Evolutionary conservation across 2,329 filamentous ascomycete genomes (phyloP), one percentile per base, ranked within the genome.

Genomic region (Aspergillus hiratsukae): DNA sequence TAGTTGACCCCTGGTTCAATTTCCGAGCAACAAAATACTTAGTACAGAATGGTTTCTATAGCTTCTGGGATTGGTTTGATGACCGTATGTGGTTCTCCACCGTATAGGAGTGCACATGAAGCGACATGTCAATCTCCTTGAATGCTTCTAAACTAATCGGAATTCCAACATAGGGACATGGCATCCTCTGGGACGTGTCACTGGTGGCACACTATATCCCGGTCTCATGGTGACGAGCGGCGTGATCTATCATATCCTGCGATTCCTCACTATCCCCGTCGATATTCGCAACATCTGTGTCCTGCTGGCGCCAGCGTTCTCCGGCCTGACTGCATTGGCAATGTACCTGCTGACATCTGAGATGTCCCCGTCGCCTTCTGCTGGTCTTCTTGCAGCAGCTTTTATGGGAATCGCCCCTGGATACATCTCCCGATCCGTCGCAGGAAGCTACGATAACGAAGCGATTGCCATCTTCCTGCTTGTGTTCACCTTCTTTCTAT

Each of bases 1-100:
- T 49, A 99, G 93, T 99, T 79, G 94, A 99, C 78, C 94, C 94
- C 37, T 99, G 94, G 94, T 99, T 99, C 81, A 99, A 99, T 78
- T 99, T 99, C 78, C 85, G 94, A 76, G 94, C 94, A 64, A 97
- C 94, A 55, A 97, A 97, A 78, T 97, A 99, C 72, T 85, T 99
- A 55, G 90, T 99, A 55, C 85, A 93, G 72, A 86, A 99, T 86
- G 94, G 94, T 68, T 97, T 99, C 80, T 95, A 96, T 77, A 91
- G 89, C 76, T 99, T 99, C 75, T 99, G 94, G 94, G 93, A 99
- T 76, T 99, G 94, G 94, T 99, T 99, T 72, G 94, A 99, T 77
- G 94, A 99, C 81, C 87, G 94, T 87, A 81, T 62, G 84, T 73
- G 55, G 29, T 51, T 41, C 58, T 54, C 54, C 51, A 55, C 52